Percentiles rank a stretch among this genome's conserved stretches.
These are phyloP conservation scores for Alternaria dauci DNA, from an alignment of 2,329 filamentous ascomycete genomes.

Conservation along the genomic window DNA sequence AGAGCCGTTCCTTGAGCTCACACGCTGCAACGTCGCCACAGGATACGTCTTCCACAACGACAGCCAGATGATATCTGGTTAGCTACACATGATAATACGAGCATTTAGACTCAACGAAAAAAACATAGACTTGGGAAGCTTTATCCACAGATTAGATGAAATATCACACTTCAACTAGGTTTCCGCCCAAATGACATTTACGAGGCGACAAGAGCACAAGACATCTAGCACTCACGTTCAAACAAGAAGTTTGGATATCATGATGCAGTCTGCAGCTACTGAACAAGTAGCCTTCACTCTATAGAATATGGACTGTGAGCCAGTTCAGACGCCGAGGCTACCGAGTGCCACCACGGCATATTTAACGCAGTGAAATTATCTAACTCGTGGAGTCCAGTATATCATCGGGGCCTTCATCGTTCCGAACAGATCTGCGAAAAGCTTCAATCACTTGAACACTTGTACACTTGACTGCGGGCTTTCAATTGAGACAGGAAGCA, in stretches of 20 bases:
- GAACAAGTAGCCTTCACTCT: background rate
- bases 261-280: too few species aligned
- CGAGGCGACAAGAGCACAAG: background rate
- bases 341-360: background rate
- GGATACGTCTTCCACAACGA: too few species aligned
- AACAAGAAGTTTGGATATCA: background rate
- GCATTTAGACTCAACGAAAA: background rate
- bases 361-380: background rate
- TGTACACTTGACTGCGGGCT: background rate
- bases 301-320: background rate
- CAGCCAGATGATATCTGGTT: background rate
- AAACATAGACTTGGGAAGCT: background rate
- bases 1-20: background rate
- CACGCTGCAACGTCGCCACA: background rate
- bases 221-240: background rate
- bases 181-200: background rate
- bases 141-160: background rate
- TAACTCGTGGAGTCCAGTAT: background rate
- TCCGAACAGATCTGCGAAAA: background rate
- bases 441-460: background rate
- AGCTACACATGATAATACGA: background rate
- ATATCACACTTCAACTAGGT: accelerated
- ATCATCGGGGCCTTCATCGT: background rate
- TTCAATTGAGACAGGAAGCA: background rate
- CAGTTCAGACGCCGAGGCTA: background rate